Conservation (phyloP, 805 yeast species). For the Nakazawaea ambrosiae region DNA sequence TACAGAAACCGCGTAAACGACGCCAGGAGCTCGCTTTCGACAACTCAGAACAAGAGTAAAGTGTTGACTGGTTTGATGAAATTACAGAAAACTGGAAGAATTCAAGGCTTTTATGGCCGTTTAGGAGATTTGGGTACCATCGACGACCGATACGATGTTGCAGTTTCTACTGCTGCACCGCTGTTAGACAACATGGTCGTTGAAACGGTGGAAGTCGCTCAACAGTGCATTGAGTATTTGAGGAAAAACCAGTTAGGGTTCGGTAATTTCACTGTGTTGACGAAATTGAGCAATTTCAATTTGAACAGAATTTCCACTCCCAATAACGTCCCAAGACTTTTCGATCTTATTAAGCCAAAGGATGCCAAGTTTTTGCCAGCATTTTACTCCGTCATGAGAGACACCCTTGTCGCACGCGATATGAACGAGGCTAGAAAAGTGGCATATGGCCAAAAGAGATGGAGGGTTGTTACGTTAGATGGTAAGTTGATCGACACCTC, state of each 20-base stretch:
- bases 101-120: conserved; percentile 82
- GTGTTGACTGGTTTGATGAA: conserved; percentile 65
- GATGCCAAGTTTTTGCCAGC: conserved; percentile 75
- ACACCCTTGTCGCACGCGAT: conserved; percentile 81
- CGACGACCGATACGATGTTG: conserved; percentile 83
- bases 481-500: conserved; percentile 89
- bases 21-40: conserved; percentile 52
- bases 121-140: conserved; percentile 90
- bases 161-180: conserved; percentile 92
- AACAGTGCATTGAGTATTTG: conserved; percentile 66
- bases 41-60: conserved; percentile 59
- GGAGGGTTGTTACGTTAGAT: conserved; percentile 86
- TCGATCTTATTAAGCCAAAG: conserved; percentile 70
- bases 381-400: conserved; percentile 77
- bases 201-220: conserved; percentile 59
- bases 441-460: conserved; percentile 68
- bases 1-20: conserved; percentile 61
- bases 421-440: conserved; percentile 77
- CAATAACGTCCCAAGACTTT: conserved; percentile 66
- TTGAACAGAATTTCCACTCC: conserved; percentile 61
- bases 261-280: conserved; percentile 78
- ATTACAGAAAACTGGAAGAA: conserved; percentile 72
- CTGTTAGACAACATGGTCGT: conserved; percentile 91
- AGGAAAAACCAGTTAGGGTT: conserved; percentile 81
- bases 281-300: conserved; percentile 62